A percentile compares a stretch with the other conserved stretches of the same genome.
Evolutionary conservation across 805 yeast genomes (phyloP).

Genomic region (Ogataea parapolymorpha): DNA sequence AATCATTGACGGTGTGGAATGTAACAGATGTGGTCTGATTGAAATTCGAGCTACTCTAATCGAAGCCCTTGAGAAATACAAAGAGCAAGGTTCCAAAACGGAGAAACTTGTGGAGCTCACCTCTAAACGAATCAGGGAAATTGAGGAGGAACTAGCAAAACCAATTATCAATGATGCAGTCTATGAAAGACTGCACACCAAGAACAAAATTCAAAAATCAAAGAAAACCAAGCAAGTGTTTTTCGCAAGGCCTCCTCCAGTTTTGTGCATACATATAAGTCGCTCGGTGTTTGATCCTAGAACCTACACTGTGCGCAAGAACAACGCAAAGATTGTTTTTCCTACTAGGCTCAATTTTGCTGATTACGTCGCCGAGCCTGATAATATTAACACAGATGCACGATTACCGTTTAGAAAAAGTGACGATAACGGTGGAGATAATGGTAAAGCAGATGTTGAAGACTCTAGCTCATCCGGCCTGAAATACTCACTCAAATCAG

Average conservation of each 20-base stretch:
- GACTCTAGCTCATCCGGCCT: conserved; percentile 37
- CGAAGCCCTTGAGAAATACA: conserved; percentile 33
- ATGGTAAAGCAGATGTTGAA: conserved; percentile 13
- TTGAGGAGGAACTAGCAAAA: conserved; percentile 52
- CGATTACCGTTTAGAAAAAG: conserved; percentile 68
- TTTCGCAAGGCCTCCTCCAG: conserved; percentile 78
- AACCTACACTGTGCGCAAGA: conserved; percentile 79
- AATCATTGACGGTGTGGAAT: conserved; percentile 87
- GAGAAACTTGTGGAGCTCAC: conserved; percentile 35
- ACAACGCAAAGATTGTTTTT: conserved; percentile 77
- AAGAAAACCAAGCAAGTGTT: conserved; percentile 81
- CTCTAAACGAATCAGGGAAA: conserved; percentile 42
- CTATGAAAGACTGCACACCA: conserved; percentile 68
- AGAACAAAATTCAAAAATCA: conserved; percentile 69
- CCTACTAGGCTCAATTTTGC: conserved; percentile 66
- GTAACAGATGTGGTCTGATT: conserved; percentile 83
- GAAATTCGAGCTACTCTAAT: conserved; percentile 53
- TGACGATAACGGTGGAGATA: conserved; percentile 34
- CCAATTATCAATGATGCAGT: conserved; percentile 78
- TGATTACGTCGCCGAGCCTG: conserved; percentile 65
- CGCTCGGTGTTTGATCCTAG: conserved; percentile 89
- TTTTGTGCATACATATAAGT: conserved; percentile 82
- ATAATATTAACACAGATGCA: conserved; percentile 76
- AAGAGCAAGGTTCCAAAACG: conserved; percentile 15
- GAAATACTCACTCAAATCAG: conserved; percentile 73